A percentile compares a stretch with the other conserved stretches of the same genome.
phyloP scores from a whole-genome alignment of 805 yeast genomes.

The Candida andamanensis region DNA sequence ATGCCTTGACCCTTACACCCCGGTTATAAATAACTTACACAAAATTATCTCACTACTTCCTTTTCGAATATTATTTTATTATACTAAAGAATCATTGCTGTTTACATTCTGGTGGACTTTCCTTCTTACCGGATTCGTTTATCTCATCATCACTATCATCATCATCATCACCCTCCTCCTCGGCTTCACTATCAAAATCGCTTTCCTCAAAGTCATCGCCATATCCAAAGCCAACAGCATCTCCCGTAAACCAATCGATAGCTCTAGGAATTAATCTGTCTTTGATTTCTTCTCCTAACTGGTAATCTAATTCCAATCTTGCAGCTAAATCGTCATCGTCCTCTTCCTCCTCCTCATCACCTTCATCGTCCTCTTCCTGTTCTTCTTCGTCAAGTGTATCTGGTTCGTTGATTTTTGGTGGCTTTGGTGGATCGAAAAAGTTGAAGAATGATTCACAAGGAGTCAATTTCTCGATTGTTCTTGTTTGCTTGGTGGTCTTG shows the following conservation, averaged over 20 bases:
- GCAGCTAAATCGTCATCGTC: slow-evolving; percentile 74
- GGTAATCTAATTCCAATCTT: slow-evolving; percentile 86
- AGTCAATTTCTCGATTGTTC: slow-evolving; percentile 89
- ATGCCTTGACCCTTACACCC: too few relatives aligned
- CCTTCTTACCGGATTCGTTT: slow-evolving; percentile 50
- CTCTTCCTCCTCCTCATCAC: slow-evolving; percentile 52
- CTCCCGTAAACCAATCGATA: slow-evolving; percentile 97
- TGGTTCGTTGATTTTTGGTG: slow-evolving; percentile 41
- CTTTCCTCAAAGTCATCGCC: slow-evolving; percentile 59
- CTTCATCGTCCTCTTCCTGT: slow-evolving; percentile 48
- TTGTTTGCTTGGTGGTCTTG: slow-evolving; percentile 91
- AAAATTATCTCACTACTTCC: too few relatives aligned
- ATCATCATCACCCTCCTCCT: slow-evolving; percentile 55
- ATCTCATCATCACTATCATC: slow-evolving; percentile 47
- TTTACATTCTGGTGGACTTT: slow-evolving; percentile 73
- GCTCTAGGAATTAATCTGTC: slow-evolving; percentile 96
- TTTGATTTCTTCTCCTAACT: slow-evolving; percentile 92
- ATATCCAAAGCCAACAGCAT: slow-evolving; percentile 72
- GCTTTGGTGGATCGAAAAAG: slow-evolving; percentile 90
- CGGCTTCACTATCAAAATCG: slow-evolving; percentile 57
- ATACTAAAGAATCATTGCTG: slow-evolving; percentile 47
- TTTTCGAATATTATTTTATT: too few relatives aligned
- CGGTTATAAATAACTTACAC: too few relatives aligned
- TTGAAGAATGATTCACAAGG: slow-evolving; percentile 95
- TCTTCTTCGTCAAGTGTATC: slow-evolving; percentile 47